phyloP scores from a whole-genome alignment of 2,329 filamentous ascomycete genomes.

The Tolypocladium amazonense region DNA sequence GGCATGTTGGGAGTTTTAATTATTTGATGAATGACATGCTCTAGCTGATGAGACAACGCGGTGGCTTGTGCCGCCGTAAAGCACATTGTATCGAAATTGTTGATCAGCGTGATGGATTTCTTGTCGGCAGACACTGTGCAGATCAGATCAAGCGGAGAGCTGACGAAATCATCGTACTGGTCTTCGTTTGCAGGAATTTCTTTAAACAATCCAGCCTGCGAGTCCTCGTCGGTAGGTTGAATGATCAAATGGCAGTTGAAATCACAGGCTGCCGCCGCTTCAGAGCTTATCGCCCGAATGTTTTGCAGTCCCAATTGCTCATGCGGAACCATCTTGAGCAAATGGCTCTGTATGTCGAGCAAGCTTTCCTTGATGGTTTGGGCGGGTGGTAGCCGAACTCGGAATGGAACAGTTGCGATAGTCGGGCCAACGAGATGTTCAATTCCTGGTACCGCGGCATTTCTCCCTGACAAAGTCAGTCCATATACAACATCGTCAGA shows the following conservation, averaged over 20 bases:
- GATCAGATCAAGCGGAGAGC: background rate
- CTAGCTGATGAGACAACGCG: background rate
- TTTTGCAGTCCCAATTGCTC: constrained; percentile 1
- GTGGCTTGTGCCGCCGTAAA: background rate
- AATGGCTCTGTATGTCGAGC: constrained; percentile 1
- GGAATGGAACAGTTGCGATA: constrained; percentile 11
- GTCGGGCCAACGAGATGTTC: constrained; percentile 10
- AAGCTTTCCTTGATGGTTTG: background rate
- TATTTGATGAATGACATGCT: background rate
- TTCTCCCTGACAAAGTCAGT: constrained; percentile 3
- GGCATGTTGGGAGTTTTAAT: background rate
- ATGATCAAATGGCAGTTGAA: constrained; percentile 2
- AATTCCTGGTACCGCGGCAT: constrained; percentile 4
- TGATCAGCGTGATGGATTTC: background rate
- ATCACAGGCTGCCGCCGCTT: constrained; percentile 1
- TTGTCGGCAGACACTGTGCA: background rate
- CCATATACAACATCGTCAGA: constrained; percentile 5
- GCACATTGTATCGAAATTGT: background rate
- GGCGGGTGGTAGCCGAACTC: background rate
- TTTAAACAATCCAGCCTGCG: background rate
- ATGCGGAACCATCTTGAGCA: constrained; percentile 1
- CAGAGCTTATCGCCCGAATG: background rate
- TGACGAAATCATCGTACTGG: background rate
- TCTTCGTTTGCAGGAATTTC: background rate
- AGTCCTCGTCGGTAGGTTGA: background rate